Evolutionary conservation across 1,284 basidiomycete genomes (phyloP).

Genomic region (Heliocybe sulcata): DNA sequence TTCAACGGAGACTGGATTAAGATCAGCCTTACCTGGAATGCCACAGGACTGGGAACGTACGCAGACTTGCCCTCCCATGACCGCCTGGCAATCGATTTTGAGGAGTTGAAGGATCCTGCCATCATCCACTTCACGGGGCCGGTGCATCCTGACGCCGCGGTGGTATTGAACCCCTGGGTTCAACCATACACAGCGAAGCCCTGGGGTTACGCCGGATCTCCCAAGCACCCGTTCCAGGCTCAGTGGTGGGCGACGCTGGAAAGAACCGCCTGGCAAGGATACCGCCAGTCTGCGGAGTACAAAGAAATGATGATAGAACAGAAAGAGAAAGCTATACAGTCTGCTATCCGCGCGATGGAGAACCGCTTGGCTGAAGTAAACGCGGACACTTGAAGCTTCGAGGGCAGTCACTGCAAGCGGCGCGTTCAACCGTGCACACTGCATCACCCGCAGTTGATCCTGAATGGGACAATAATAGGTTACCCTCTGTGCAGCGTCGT

Average conservation of each 20-base stretch:
- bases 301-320: slow-evolving; percentile 12
- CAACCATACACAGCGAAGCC: slow-evolving; percentile 49
- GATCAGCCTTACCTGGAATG: slow-evolving; percentile 42
- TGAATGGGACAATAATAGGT: no score
- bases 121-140: slow-evolving; percentile 57
- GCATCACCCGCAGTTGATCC: no score
- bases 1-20: slow-evolving; percentile 34
- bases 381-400: no score
- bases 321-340: slow-evolving; percentile 11
- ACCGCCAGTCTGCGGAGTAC: slow-evolving; percentile 21
- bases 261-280: slow-evolving; percentile 34
- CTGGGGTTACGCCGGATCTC: slow-evolving; percentile 49
- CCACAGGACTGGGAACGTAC: slow-evolving; percentile 51
- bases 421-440: neutral
- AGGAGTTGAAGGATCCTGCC: slow-evolving; percentile 29
- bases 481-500: no score
- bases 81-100: slow-evolving; percentile 23
- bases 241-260: slow-evolving; percentile 43
- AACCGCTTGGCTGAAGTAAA: neutral
- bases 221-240: slow-evolving; percentile 39
- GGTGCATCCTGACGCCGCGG: slow-evolving; percentile 35
- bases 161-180: slow-evolving; percentile 42
- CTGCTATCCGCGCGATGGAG: slow-evolving; percentile 5
- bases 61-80: slow-evolving; percentile 28
- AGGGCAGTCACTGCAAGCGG: neutral